A percentile compares a stretch with the other conserved stretches of the same genome.
Evolutionary conservation across 495 filamentous ascomycete genomes (phyloP).

Genomic region (Neurospora sp.): DNA sequence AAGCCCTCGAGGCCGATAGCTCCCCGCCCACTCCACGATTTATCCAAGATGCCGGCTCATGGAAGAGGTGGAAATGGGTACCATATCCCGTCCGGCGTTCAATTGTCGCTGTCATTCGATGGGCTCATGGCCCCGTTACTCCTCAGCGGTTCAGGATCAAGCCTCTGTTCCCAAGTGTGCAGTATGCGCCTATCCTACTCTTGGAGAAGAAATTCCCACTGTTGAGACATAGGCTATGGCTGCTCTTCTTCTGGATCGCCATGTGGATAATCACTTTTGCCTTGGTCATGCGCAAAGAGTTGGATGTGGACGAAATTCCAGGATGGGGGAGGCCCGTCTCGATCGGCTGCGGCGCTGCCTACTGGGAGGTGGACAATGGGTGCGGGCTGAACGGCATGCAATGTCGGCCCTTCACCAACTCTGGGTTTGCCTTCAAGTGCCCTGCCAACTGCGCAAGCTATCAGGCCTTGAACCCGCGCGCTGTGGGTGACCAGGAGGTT

Average conservation of each 20-base stretch:
- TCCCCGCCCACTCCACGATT: constrained; percentile 27
- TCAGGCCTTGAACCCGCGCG: constrained; percentile 58
- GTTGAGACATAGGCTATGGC: constrained; percentile 44
- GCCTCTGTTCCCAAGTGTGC: constrained; percentile 58
- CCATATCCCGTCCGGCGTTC: constrained; percentile 36
- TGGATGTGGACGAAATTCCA: constrained; percentile 52
- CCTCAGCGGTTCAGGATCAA: constrained; percentile 54
- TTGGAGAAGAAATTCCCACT: constrained; percentile 56
- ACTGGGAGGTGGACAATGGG: constrained; percentile 57
- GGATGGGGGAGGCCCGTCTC: constrained; percentile 56
- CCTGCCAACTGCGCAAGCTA: constrained; percentile 62
- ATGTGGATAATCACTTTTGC: constrained; percentile 67
- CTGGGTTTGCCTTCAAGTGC: constrained; percentile 65
- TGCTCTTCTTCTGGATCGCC: constrained; percentile 53
- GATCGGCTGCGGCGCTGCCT: constrained; percentile 57
- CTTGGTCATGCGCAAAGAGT: constrained; percentile 53
- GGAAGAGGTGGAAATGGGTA: constrained; percentile 36
- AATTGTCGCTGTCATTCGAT: constrained; percentile 38
- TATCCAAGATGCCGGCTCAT: constrained; percentile 27
- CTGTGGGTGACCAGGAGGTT: constrained; percentile 63
- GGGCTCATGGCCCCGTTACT: constrained; percentile 62
- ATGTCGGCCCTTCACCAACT: constrained; percentile 70
- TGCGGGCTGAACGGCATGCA: constrained; percentile 72
- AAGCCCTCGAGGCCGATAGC: constrained; percentile 21
- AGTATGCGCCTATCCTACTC: constrained; percentile 56